These are phyloP conservation scores for Neurospora discreta DNA, from an alignment of 495 filamentous ascomycete genomes.

Conservation along the genomic window DNA sequence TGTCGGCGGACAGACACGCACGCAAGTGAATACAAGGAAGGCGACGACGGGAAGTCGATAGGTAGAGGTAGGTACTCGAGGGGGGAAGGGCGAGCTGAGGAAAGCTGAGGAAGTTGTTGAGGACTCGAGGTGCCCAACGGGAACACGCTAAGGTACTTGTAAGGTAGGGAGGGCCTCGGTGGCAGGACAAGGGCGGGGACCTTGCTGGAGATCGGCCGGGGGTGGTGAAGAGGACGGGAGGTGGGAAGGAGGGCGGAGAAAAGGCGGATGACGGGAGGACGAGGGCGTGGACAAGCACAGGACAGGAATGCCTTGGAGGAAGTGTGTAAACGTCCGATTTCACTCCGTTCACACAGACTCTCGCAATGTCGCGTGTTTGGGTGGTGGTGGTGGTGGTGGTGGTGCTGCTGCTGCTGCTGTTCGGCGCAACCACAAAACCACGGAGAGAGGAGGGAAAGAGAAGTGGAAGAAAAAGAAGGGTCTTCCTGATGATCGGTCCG, in stretches of 20 bases:
- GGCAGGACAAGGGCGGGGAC: not conserved
- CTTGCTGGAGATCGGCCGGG: not conserved
- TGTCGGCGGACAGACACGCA: conserved; percentile 1
- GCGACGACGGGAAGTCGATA: not conserved
- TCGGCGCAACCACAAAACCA: conserved; percentile 7
- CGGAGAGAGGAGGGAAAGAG: conserved; percentile 2
- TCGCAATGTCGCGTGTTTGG: conserved; percentile 3
- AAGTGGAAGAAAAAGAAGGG: conserved; percentile 2
- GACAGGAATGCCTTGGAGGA: not conserved
- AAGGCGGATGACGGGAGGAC: not conserved
- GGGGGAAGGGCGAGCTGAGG: not conserved
- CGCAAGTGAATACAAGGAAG: not conserved
- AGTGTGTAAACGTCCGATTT: not conserved
- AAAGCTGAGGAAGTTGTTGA: not conserved
- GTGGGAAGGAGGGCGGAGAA: not conserved
- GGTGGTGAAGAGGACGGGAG: not conserved
- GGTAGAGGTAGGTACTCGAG: too few species aligned
- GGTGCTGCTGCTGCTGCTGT: not conserved
- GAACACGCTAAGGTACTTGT: not conserved
- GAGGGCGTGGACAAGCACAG: not conserved
- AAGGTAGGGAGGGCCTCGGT: not conserved
- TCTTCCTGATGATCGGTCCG: not conserved
- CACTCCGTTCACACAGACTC: not conserved
- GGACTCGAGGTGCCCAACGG: not conserved
- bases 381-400: not conserved